Evolutionary conservation across 2,329 filamentous ascomycete genomes (phyloP), one percentile per base, ranked within the genome.

Genomic region (Fusarium musae): DNA sequence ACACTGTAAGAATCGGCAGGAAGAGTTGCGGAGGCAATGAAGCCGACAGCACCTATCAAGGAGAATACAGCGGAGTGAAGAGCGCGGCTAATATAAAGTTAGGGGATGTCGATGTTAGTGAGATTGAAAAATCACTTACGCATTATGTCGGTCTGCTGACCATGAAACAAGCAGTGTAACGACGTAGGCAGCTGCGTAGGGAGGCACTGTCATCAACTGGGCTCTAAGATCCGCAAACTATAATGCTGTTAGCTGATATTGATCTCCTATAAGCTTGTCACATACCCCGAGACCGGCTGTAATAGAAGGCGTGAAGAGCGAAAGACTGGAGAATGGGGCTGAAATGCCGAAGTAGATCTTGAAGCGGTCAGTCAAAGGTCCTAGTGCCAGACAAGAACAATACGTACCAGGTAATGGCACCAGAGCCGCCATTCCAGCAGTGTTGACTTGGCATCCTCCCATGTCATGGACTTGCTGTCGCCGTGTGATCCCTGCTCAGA

Each of bases 371-470:
- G 50, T 1, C 4, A 23, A 16, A 6, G 3, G 10, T 9, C 4
- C 9, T 13, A 6, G 2, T 15, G 10, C 0, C 8, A 36, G 5
- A 12, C 11, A 16, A 21, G 9, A 11, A 2, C 7, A 28, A n/a
- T 10, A 16, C 61, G 2, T 54, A 78, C 82, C 40, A 90, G 74
- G 28, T 92, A 92, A 52, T 90, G 85, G 2, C 90, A 90, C 76
- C 93, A 94, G 61, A 93, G 86, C 8, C 87, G 87, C 79, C 90
- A 87, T 76, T 89, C 90, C 53, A 89, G 89, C 2, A 90, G 82
- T 70, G 90, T 93, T 26, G 89, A 86, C 75, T 90, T 92, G 83
- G 90, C 92, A 73, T 94, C 93, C 32, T 83, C 84, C 79, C 91
- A 88, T 0, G 88, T 91, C 74, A 90, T 87, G 64, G 83, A 85